Evolutionary conservation across 768 basidiomycete species (phyloP).

Genomic region (Hygrocybe coccinea): DNA sequence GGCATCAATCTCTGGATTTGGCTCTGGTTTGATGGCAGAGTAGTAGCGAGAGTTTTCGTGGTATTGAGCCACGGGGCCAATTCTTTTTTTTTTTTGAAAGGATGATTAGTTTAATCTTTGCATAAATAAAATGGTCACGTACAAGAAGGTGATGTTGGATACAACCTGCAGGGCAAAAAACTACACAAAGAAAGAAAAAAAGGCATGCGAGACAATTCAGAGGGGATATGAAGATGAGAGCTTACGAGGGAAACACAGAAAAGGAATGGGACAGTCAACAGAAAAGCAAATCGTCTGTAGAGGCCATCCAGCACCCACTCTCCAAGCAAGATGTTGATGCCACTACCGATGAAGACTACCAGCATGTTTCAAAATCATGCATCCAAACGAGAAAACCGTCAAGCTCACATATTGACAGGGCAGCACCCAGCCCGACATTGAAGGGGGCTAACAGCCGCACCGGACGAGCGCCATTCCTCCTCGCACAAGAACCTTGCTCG

Average conservation of each 20-base stretch:
- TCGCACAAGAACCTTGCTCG: slow-evolving; percentile 44
- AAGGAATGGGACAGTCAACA: slow-evolving; percentile 63
- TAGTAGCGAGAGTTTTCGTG: slow-evolving; percentile 79
- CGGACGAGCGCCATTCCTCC: slow-evolving; percentile 35
- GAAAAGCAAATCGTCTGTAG: slow-evolving; percentile 59
- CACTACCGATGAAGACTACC: slow-evolving; percentile 66
- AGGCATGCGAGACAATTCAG: too few species aligned
- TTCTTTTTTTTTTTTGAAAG: slow-evolving; percentile 30
- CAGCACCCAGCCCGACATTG: slow-evolving; percentile 67
- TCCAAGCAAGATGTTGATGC: slow-evolving; percentile 51
- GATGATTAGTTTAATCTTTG: neutral
- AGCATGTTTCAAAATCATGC: too few species aligned
- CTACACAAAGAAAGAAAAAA: slow-evolving; percentile 29
- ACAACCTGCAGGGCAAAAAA: slow-evolving; percentile 73
- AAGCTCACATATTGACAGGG: slow-evolving; percentile 57
- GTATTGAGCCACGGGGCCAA: slow-evolving; percentile 83
- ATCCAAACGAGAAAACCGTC: too few species aligned
- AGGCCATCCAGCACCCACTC: slow-evolving; percentile 66
- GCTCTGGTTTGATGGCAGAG: slow-evolving; percentile 58
- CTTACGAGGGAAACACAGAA: slow-evolving; percentile 72
- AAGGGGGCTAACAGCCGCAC: slow-evolving; percentile 66
- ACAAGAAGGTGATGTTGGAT: slow-evolving; percentile 62
- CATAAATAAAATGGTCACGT: slow-evolving; percentile 25
- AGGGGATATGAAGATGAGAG: too few species aligned
- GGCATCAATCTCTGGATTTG: slow-evolving; percentile 59